Conservation (phyloP, 139 green algal genomes). For the Micromonas commoda region DNA sequence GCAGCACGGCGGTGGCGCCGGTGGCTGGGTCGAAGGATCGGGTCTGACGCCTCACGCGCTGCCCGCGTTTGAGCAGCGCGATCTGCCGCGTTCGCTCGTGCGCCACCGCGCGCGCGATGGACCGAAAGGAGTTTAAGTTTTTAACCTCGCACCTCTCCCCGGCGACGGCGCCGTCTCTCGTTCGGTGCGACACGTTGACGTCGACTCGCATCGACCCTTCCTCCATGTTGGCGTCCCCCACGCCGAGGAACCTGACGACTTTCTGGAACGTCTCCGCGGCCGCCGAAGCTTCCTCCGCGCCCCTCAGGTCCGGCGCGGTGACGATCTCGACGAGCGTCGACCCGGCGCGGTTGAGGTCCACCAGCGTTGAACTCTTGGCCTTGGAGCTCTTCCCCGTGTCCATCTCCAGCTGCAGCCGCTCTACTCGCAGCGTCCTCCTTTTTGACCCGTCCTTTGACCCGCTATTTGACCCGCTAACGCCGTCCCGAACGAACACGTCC, state of each 20-base stretch:
- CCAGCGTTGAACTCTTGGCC: neutral
- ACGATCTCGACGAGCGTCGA: conserved; percentile 27
- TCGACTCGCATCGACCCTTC: conserved; percentile 22
- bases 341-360: conserved; percentile 24
- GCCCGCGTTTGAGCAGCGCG: conserved; percentile 10
- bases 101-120: conserved; percentile 88
- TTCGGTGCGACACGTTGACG: conserved; percentile 26
- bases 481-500: neutral
- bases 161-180: conserved; percentile 37
- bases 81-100: conserved; percentile 79
- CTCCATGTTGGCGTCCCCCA: conserved; percentile 28
- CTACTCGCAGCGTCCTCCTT: neutral
- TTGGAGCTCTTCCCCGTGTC: conserved; percentile 27
- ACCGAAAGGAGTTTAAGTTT: conserved; percentile 96
- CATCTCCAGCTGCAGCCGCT: conserved; percentile 27
- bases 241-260: neutral
- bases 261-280: neutral
- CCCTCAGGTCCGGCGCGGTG: conserved; percentile 4
- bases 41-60: conserved; percentile 27
- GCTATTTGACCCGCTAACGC: too few species aligned
- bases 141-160: conserved; percentile 95
- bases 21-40: conserved; percentile 26
- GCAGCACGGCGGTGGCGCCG: conserved; percentile 16
- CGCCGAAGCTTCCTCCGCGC: conserved; percentile 13
- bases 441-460: too few species aligned